Conservation (phyloP, 768 basidiomycete species). For the Dendrothele bispora region DNA sequence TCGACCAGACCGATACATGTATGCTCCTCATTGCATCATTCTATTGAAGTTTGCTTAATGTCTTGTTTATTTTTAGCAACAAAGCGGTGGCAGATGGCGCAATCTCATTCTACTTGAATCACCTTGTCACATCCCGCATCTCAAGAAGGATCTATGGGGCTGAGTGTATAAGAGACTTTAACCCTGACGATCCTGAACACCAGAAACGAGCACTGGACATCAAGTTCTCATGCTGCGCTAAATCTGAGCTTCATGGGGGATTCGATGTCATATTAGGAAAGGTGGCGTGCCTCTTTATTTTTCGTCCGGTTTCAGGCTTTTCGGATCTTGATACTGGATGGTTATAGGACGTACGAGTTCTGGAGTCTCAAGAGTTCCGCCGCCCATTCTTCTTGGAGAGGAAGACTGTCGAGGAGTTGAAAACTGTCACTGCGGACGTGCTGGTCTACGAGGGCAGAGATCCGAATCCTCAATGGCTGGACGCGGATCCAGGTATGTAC, state of each 20-base stretch:
- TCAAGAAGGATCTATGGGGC: conserved; percentile 50
- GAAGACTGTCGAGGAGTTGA: conserved; percentile 14
- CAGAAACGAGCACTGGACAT: conserved; percentile 29
- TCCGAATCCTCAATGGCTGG: conserved; percentile 26
- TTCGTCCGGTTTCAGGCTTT: conserved; percentile 34
- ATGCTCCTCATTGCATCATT: neutral
- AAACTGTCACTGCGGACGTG: conserved; percentile 19
- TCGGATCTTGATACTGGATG: conserved; percentile 43
- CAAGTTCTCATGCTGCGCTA: conserved; percentile 35
- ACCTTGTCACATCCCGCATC: conserved; percentile 47
- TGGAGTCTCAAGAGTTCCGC: conserved; percentile 44
- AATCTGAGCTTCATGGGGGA: conserved; percentile 34
- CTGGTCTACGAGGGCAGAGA: conserved; percentile 26
- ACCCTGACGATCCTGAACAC: conserved; percentile 40
- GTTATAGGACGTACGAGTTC: conserved; percentile 43
- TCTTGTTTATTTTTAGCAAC: conserved; percentile 23
- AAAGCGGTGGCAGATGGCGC: conserved; percentile 58
- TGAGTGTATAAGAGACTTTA: conserved; percentile 34
- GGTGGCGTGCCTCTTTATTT: conserved; percentile 22
- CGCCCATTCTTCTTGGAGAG: conserved; percentile 30
- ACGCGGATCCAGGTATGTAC: conserved; percentile 25
- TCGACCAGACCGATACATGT: conserved; percentile 25
- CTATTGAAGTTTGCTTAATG: neutral
- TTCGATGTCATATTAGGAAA: conserved; percentile 44
- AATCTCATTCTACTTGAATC: conserved; percentile 41